Base-by-base conservation (phyloP, 441 rosid species). In the Corymbia calophylla region DNA sequence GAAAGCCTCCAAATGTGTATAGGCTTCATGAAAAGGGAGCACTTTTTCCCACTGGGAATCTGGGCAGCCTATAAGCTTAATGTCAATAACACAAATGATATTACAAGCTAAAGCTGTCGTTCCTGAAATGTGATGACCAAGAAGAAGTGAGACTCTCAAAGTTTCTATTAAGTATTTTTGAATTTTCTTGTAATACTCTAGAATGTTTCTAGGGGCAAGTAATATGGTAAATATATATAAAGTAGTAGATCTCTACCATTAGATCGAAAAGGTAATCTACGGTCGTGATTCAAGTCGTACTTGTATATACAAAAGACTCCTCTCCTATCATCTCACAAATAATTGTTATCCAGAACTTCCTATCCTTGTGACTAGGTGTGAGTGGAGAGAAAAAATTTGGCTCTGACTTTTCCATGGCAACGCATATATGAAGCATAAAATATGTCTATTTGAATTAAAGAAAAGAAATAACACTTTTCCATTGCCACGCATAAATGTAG, bases 341-440 rank as follows among this genome's bases (percentile, higher is more conserved):
- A 58, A 25, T 58, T 10, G 14, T 58, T 58, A 25, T 10, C 6
- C 0, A 0, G 3, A 10, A 25, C n/a, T 58, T 58, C 0, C 3
- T 58, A 58, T 25, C 44, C 5, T 39, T 4, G 6, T 25, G 14
- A 39, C 5, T 39, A 39, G 25, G 3, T 2, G n/a, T 58, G 64
- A 11, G 3, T 3, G 4, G 2, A 21, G 60, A 21, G 27, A 56
- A 21, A 21, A 21, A 1, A 39, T 39, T 39, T 5, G 44, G 44
- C 6, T 39, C 6, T 39, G 6, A 39, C 44, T 39, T 39, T 39
- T 39, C 6, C 44, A 39, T 5, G 44, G 44, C 6, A 6, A 39
- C 6, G 5, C 6, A 39, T 39, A 39, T 39, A 39, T 39, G 44
- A 39, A 39, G 44, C 44, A 39, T 39, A 39, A 39, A 39, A 39